Evolutionary conservation across 2,329 filamentous ascomycete genomes (phyloP), one percentile per base, ranked within the genome.

Genomic region (Pseudogymnoascus sp.): DNA sequence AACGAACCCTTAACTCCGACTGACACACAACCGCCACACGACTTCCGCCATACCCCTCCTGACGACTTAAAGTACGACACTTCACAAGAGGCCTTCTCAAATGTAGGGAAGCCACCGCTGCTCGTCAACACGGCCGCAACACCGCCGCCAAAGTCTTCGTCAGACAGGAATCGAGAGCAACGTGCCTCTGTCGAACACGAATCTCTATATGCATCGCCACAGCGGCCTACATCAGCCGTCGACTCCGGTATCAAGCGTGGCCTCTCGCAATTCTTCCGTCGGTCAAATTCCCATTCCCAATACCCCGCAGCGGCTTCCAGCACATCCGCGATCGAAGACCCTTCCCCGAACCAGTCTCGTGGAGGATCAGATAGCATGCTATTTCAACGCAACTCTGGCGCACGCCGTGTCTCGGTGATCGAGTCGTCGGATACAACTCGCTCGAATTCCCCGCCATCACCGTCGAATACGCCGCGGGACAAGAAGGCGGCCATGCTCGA

Each of bases 1-100:
- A 81, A 82, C 75, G 85, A 87, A 67, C 85, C 85, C 51, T 77
- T 84, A 64, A 87, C 85, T 21, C 85, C 85, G 59, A 80, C 84
- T 65, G 86, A 84, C 69, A 77, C 77, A 69, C 79, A 81, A 66
- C 80, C 82, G 69, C 84, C 83, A 57, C 80, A 81, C 64, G 81
- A 84, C 67, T 84, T 85, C 66, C 76, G 76, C 51, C 40, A 62
- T 47, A 39, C 37, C 59, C 73, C 75, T 37, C 71, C 77, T 65
- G 76, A 77, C 31, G 23, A 34, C 23, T 1, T 34, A 5, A 60
- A 62, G 23, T 40, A 62, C 47, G 62, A 57, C 21, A 60, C 54
- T 60, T 42, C 63, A 31, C 61, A 62, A 37, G 36, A 31, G 21
- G n/a, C 63, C n/a, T 37, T 29, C 62, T 62, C 39, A 5, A 66